A percentile compares a stretch with the other conserved stretches of the same genome.
Conservation (phyloP, 257 asterid genomes). For the Solanum medicagineum region DNA sequence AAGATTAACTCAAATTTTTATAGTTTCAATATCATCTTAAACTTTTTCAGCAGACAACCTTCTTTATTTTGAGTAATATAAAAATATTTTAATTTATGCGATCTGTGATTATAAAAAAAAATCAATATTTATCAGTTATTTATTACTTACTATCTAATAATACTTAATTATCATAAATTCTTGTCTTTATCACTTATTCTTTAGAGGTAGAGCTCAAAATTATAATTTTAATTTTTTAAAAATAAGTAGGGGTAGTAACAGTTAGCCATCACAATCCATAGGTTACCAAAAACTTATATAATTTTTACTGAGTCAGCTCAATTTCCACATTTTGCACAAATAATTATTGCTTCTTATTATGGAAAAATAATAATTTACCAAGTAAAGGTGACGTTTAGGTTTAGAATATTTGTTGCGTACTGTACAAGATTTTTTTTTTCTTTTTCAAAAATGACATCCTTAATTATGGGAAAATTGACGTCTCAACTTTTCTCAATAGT, state of each 20-base stretch:
- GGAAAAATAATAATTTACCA: constrained; percentile 6
- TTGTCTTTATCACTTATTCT: too few relatives aligned
- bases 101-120: too few relatives aligned
- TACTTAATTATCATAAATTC: too few relatives aligned
- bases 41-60: too few relatives aligned
- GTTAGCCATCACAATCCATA: constrained; percentile 19
- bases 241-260: neutral
- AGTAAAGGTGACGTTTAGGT: constrained; percentile 15
- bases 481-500: neutral
- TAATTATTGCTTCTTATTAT: neutral
- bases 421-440: neutral
- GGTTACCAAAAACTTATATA: neutral
- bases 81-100: too few relatives aligned
- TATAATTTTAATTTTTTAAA: neutral
- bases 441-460: neutral
- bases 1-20: too few relatives aligned
- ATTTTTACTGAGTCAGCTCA: neutral
- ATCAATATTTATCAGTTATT: too few relatives aligned
- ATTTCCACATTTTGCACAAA: constrained; percentile 5
- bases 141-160: too few relatives aligned
- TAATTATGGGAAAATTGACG: neutral
- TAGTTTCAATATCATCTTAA: too few relatives aligned
- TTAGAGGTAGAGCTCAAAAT: neutral
- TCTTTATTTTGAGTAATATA: too few relatives aligned
- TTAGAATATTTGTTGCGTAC: constrained; percentile 16